phyloP scores from a whole-genome alignment of 345 rosid genomes.

The Aquilaria sinensis region DNA sequence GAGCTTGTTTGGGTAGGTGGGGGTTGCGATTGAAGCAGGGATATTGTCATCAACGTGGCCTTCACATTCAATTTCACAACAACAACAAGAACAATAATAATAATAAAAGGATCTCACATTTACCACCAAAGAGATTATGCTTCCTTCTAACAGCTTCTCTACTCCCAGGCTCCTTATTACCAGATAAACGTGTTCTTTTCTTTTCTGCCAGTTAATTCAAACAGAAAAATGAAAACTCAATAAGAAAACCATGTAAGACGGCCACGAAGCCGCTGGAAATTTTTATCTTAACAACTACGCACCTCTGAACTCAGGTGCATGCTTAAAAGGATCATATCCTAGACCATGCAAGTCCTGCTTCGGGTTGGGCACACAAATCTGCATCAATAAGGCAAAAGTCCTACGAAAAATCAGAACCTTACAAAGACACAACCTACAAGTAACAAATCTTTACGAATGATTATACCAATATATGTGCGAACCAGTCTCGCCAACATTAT shows the following conservation, averaged over 20 bases:
- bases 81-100: neutral
- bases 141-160: constrained; percentile 46
- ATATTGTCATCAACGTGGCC: constrained; percentile 1
- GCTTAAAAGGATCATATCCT: constrained; percentile 88
- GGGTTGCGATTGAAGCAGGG: neutral
- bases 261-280: constrained; percentile 4
- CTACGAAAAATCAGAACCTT: neutral
- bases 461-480: no score
- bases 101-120: constrained; percentile 46
- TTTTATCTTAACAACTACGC: constrained; percentile 18
- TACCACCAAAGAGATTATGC: constrained; percentile 68
- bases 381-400: constrained; percentile 14
- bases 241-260: constrained; percentile 4
- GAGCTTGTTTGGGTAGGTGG: no score
- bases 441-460: no score
- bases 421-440: neutral
- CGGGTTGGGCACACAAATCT: constrained; percentile 78
- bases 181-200: constrained; percentile 54
- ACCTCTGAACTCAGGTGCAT: constrained; percentile 99
- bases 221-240: constrained; percentile 1
- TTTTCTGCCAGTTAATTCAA: constrained; percentile 33
- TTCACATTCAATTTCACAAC: constrained; percentile 8
- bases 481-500: no score
- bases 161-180: constrained; percentile 37
- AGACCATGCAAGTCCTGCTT: constrained; percentile 87